Conservation (phyloP, 768 basidiomycete species). For the Peribolospora baueri region DNA sequence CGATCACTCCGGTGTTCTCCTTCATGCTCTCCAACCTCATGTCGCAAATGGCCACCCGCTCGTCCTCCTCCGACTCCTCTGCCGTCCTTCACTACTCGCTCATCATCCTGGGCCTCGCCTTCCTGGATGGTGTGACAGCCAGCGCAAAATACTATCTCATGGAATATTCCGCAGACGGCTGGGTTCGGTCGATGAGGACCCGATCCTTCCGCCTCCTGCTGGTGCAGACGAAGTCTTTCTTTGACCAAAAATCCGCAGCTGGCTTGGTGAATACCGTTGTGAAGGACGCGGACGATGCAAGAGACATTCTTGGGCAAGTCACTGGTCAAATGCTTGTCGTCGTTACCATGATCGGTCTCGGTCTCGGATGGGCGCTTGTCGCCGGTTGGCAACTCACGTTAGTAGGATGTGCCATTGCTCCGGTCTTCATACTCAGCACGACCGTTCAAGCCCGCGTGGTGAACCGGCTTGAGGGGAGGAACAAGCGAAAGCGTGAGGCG, state of each 20-base stretch:
- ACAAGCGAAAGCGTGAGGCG: conserved; percentile 67
- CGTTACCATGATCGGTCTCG: conserved; percentile 51
- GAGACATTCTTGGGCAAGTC: conserved; percentile 46
- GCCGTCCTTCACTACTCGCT: conserved; percentile 5
- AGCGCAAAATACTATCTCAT: conserved; percentile 58
- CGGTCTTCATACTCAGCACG: conserved; percentile 54
- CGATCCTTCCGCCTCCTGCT: conserved; percentile 36
- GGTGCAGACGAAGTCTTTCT: conserved; percentile 63
- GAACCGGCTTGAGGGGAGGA: conserved; percentile 43
- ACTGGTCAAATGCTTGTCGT: conserved; percentile 51
- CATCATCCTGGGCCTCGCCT: conserved; percentile 38
- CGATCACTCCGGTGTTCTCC: conserved; percentile 78
- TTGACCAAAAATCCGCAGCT: conserved; percentile 44
- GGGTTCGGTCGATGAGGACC: conserved; percentile 45
- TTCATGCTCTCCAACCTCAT: conserved; percentile 52
- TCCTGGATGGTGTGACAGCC: conserved; percentile 46
- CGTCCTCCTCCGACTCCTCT: conserved; percentile 17
- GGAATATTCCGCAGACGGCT: conserved; percentile 45
- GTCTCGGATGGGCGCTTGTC: conserved; percentile 67
- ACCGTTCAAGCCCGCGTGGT: conserved; percentile 48
- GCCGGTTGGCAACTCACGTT: conserved; percentile 81
- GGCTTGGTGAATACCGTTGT: conserved; percentile 48
- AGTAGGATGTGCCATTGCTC: conserved; percentile 64
- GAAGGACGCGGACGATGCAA: conserved; percentile 75
- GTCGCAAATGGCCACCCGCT: conserved; percentile 25